phyloP scores from a whole-genome alignment of 306 rosid species.

The Vachellia pachyceras region DNA sequence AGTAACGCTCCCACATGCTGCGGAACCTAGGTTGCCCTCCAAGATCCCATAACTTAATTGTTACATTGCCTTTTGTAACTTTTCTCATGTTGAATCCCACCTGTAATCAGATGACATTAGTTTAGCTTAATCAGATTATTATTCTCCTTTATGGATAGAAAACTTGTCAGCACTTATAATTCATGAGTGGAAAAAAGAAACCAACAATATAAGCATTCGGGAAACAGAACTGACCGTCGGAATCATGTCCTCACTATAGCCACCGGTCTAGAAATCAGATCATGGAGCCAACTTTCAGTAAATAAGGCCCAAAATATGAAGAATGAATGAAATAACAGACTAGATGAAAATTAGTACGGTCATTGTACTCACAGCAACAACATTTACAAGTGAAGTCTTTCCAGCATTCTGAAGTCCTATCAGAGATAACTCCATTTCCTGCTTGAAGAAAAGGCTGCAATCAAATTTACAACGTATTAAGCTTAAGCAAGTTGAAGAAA shows the following conservation, averaged over 20 bases:
- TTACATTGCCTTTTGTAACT: constrained; percentile 92
- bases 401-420: constrained; percentile 97
- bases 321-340: constrained; percentile 1
- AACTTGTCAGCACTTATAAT: constrained; percentile 16
- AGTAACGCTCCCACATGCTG: constrained; percentile 97
- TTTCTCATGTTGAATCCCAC: constrained; percentile 95
- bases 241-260: constrained; percentile 97
- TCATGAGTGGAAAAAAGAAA: constrained; percentile 28
- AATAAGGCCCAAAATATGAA: constrained; percentile 33
- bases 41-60: constrained; percentile 95
- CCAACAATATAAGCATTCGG: constrained; percentile 16
- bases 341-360: constrained; percentile 17
- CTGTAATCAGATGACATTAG: constrained; percentile 52
- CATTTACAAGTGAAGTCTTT: constrained; percentile 93
- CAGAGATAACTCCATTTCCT: constrained; percentile 93
- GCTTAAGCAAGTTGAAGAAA: constrained; percentile 33
- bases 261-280: constrained; percentile 68
- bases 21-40: constrained; percentile 98
- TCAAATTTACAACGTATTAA: constrained; percentile 44
- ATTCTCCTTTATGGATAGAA: constrained; percentile 8
- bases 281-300: constrained; percentile 10
- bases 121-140: constrained; percentile 28
- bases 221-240: constrained; percentile 72
- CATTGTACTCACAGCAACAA: constrained; percentile 73
- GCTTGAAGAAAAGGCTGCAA: constrained; percentile 95